A percentile compares a stretch with the other conserved stretches of the same genome.
Evolutionary conservation across 768 basidiomycete species (phyloP).

Genomic region (Mycena rosella): DNA sequence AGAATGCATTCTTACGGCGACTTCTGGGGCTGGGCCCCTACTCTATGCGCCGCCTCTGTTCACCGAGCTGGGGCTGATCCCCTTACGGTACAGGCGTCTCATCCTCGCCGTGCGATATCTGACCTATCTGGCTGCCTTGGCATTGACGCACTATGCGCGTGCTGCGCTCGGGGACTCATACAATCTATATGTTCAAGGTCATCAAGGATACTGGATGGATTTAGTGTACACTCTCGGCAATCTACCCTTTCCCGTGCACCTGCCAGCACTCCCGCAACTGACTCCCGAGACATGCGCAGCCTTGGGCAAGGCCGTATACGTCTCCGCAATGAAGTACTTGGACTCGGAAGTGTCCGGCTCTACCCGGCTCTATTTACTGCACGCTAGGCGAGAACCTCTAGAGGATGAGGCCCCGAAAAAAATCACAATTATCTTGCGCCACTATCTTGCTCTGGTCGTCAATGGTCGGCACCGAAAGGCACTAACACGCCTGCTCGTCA

Average conservation of each 20-base stretch:
- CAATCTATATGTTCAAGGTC: not conserved
- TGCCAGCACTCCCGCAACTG: not conserved
- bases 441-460: not conserved
- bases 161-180: not conserved
- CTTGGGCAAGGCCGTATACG: not conserved
- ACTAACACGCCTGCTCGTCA: not conserved
- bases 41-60: constrained; percentile 30
- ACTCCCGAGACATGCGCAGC: not conserved
- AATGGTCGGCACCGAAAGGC: too few relatives aligned
- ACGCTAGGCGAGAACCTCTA: too few relatives aligned
- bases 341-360: too few relatives aligned
- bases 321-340: not conserved
- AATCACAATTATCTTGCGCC: not conserved
- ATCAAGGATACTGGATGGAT: constrained; percentile 7
- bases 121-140: not conserved
- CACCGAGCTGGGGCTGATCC: constrained; percentile 38
- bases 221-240: not conserved
- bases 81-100: constrained; percentile 34
- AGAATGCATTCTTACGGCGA: too few relatives aligned
- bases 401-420: not conserved
- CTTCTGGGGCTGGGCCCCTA: constrained; percentile 28
- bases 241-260: not conserved
- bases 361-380: too few relatives aligned
- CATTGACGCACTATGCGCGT: not conserved
- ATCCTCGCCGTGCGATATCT: constrained; percentile 32